These are phyloP conservation scores for Fraxinus paxiana DNA, from an alignment of 305 asterid genomes.

Conservation along the genomic window DNA sequence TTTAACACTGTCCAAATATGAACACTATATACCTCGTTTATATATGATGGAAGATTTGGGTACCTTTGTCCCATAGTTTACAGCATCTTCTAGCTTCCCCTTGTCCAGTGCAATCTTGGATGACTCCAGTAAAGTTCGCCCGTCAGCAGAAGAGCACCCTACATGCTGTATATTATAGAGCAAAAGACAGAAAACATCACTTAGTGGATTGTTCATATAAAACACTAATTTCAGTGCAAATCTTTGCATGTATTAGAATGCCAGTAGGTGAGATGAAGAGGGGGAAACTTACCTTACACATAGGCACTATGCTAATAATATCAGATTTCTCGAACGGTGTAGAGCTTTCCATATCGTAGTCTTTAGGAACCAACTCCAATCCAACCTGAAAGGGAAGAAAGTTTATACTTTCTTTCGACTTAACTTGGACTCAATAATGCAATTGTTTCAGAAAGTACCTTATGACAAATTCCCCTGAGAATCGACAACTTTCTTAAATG, in stretches of 20 bases:
- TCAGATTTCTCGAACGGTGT: constrained; percentile 72
- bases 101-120: constrained; percentile 97
- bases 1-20: constrained; percentile 22
- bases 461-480: constrained; percentile 94
- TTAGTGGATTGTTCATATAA: not conserved
- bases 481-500: constrained; percentile 77
- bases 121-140: constrained; percentile 87
- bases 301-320: constrained; percentile 81
- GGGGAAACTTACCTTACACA: constrained; percentile 65
- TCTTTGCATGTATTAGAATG: constrained; percentile 2
- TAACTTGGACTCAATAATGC: constrained; percentile 15
- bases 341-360: constrained; percentile 80
- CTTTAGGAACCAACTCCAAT: constrained; percentile 82
- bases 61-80: constrained; percentile 91
- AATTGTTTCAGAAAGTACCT: constrained; percentile 49
- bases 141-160: constrained; percentile 97
- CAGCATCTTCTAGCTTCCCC: constrained; percentile 98
- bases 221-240: constrained; percentile 6
- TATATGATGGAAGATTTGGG: constrained; percentile 9
- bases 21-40: constrained; percentile 15
- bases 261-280: constrained; percentile 18
- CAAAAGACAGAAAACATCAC: constrained; percentile 24
- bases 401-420: constrained; percentile 22
- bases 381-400: constrained; percentile 64
- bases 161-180: constrained; percentile 61